These are phyloP conservation scores for Xerocomellus chrysenteron DNA, from an alignment of 768 basidiomycete genomes.

Conservation along the genomic window DNA sequence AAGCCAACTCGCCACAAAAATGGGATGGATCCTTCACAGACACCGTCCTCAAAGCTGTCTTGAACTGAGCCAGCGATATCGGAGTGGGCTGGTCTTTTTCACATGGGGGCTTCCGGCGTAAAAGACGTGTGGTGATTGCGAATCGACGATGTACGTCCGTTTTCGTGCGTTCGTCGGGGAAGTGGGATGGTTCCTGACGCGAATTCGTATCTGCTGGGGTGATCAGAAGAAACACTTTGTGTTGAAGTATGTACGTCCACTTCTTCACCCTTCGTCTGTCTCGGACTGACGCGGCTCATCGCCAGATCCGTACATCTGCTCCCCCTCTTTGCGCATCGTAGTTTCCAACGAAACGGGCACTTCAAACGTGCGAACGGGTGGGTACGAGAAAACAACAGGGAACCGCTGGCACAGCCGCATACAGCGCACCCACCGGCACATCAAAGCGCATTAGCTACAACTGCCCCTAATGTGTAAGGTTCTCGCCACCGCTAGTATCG, in stretches of 20 bases:
- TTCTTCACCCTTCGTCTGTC: background rate
- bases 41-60: slow-evolving; percentile 50
- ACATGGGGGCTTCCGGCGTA: slow-evolving; percentile 82
- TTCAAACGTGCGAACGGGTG: slow-evolving; percentile 45
- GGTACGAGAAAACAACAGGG: too few relatives aligned
- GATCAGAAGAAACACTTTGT: slow-evolving; percentile 49
- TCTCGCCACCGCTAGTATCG: background rate
- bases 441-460: too few relatives aligned
- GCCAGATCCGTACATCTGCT: slow-evolving; percentile 55
- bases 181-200: background rate
- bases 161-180: background rate
- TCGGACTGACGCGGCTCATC: background rate
- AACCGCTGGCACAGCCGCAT: too few relatives aligned
- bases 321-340: slow-evolving; percentile 67
- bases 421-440: too few relatives aligned
- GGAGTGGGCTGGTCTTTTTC: slow-evolving; percentile 68
- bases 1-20: too few relatives aligned
- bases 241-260: slow-evolving; percentile 37
- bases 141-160: slow-evolving; percentile 57
- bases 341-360: slow-evolving; percentile 76
- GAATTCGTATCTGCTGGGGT: background rate
- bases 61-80: slow-evolving; percentile 27
- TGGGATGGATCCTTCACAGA: slow-evolving; percentile 33
- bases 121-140: slow-evolving; percentile 54
- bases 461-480: too few relatives aligned